Conservation (phyloP, 352 stramenopile species). For the Globisporangium nunn region DNA sequence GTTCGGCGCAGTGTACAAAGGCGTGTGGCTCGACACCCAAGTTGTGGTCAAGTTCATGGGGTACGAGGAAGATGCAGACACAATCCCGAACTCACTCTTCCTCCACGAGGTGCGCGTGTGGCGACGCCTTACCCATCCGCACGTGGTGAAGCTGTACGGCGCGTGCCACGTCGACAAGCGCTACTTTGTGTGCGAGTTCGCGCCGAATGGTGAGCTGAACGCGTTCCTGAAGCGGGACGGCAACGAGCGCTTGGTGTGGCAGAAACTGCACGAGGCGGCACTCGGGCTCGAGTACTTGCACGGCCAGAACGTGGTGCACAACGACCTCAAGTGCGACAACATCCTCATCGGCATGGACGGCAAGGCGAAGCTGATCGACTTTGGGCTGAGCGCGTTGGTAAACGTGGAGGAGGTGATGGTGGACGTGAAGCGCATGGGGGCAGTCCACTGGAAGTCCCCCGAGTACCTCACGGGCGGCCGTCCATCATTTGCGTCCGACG, state of each 20-base stretch:
- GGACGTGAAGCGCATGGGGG: constrained; percentile 1
- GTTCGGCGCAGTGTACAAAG: constrained; percentile 7
- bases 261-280: constrained; percentile 17
- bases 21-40: constrained; percentile 1
- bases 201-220: neutral
- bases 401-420: constrained; percentile 1
- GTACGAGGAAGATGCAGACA: constrained; percentile 5
- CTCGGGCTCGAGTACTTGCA: constrained; percentile 24
- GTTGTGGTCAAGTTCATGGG: constrained; percentile 14
- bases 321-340: constrained; percentile 85
- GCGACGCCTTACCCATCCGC: neutral
- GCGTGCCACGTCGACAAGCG: constrained; percentile 1
- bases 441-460: neutral
- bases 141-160: constrained; percentile 5
- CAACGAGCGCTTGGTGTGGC: constrained; percentile 4
- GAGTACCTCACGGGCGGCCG: neutral
- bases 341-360: constrained; percentile 34
- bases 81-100: neutral
- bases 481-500: neutral
- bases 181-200: constrained; percentile 7
- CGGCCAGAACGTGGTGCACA: constrained; percentile 29
- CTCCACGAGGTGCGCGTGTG: constrained; percentile 9
- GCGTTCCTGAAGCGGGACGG: neutral
- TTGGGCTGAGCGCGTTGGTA: constrained; percentile 1
- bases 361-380: constrained; percentile 9